Evolutionary conservation across 768 basidiomycete genomes (phyloP).

Genomic region (Auriscalpium orientale): DNA sequence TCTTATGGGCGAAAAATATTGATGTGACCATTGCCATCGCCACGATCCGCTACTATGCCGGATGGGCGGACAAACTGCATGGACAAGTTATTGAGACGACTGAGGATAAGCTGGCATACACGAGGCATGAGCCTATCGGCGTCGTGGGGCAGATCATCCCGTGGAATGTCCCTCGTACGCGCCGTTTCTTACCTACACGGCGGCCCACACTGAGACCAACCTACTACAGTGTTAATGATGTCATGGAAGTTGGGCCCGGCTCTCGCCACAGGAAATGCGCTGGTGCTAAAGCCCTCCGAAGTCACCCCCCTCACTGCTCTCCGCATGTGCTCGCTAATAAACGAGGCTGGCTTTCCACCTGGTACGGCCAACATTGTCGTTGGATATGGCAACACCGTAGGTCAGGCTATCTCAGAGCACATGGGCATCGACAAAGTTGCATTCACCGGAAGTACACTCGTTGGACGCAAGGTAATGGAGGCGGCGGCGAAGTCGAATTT

Average conservation of each 20-base stretch:
- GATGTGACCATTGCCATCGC: slow-evolving; percentile 45
- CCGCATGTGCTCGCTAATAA: slow-evolving; percentile 34
- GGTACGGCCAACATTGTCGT: slow-evolving; percentile 57
- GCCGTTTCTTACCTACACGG: not conserved
- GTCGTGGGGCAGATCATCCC: slow-evolving; percentile 56
- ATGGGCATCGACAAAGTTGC: slow-evolving; percentile 58
- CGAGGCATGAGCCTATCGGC: slow-evolving; percentile 53
- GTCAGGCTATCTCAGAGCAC: slow-evolving; percentile 50
- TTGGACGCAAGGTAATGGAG: slow-evolving; percentile 58
- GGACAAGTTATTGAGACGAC: slow-evolving; percentile 67
- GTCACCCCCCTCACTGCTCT: slow-evolving; percentile 54
- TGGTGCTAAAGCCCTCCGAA: slow-evolving; percentile 62
- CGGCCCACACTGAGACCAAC: not conserved
- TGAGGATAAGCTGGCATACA: slow-evolving; percentile 45
- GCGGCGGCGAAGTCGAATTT: slow-evolving; percentile 55
- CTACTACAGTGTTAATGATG: slow-evolving; percentile 40
- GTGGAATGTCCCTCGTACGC: slow-evolving; percentile 53
- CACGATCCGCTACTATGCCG: slow-evolving; percentile 72
- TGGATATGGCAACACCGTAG: slow-evolving; percentile 48
- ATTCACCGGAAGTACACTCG: slow-evolving; percentile 62
- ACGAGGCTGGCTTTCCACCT: slow-evolving; percentile 54
- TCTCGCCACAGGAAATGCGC: slow-evolving; percentile 53
- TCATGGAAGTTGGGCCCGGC: slow-evolving; percentile 59
- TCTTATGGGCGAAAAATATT: slow-evolving; percentile 33
- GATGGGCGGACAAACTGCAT: slow-evolving; percentile 82